A percentile compares a stretch with the other conserved stretches of the same genome.
These are phyloP conservation scores for Penicillium sp. DNA, from an alignment of 2,329 filamentous ascomycete species.

Conservation along the genomic window DNA sequence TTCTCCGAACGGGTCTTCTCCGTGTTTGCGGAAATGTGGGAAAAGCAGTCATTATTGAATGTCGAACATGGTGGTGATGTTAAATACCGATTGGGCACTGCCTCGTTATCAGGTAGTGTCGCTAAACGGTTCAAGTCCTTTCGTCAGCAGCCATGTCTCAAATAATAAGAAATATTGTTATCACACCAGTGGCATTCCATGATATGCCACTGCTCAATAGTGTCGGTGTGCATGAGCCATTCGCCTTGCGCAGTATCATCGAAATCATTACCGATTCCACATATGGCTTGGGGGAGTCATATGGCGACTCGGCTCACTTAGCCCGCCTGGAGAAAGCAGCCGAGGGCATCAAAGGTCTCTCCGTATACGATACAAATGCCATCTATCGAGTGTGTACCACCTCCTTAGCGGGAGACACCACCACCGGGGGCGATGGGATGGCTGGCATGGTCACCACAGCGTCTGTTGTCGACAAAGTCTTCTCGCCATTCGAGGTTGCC, in stretches of 20 bases:
- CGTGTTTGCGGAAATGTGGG: neutral
- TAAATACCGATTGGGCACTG: neutral
- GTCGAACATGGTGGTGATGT: neutral
- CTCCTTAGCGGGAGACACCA: slow-evolving; percentile 18
- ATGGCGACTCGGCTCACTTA: slow-evolving; percentile 44
- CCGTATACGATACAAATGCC: slow-evolving; percentile 20
- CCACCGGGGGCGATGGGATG: slow-evolving; percentile 32
- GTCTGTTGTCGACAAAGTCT: slow-evolving; percentile 45
- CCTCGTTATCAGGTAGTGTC: neutral
- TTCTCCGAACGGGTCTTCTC: neutral
- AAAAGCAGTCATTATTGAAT: neutral
- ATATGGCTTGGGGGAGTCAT: slow-evolving; percentile 46
- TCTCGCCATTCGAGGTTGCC: slow-evolving; percentile 47
- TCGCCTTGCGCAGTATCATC: slow-evolving; percentile 46
- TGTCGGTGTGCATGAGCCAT: slow-evolving; percentile 48
- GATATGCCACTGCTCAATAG: slow-evolving; percentile 49
- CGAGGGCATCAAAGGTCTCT: neutral
- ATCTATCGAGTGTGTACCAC: slow-evolving; percentile 26
- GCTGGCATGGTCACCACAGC: slow-evolving; percentile 46
- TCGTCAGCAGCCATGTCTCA: slow-evolving; percentile 1
- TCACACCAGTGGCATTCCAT: slow-evolving; percentile 49
- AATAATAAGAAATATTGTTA: slow-evolving; percentile 41
- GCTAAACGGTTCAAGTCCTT: neutral
- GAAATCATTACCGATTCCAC: slow-evolving; percentile 38
- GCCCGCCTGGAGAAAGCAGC: slow-evolving; percentile 35